Base-by-base conservation (phyloP, 352 stramenopile species). In the Globisporangium middletonii region DNA sequence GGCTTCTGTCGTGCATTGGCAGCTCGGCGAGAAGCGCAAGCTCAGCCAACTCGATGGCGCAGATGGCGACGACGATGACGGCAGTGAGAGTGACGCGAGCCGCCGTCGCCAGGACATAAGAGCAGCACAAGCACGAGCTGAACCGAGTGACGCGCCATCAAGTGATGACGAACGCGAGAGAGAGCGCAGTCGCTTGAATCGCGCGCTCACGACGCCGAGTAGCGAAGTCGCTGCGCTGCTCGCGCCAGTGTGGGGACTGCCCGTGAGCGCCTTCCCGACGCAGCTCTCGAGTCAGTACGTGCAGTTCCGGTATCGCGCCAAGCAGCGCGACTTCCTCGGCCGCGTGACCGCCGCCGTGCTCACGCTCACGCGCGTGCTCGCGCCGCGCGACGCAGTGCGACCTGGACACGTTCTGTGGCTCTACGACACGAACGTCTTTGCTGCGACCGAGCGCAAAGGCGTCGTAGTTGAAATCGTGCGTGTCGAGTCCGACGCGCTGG, bases 231-330 rank as follows among this genome's bases (percentile, higher is more conserved):
- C 50, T 26, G 57, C 57, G 1, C n/a, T 62, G 38, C 46, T 79
- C 1, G 37, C 53, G 5, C 72, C 74, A 1, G 70, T 77, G n/a
- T 84, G 69, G 6, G 60, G 64, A 1, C 53, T 81, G 18, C 65
- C 61, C 3, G 74, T 76, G 13, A 79, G 67, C 33, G 62, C 70
- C 6, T 62, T 84, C 43, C 70, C 74, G 8, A 57, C 75, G 18
- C 74, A 84, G 33, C 37, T 85, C 56, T 65, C 72, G 47, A 73
- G 72, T 1, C 61, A 65, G 41, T 81, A 70, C 46, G 67, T 68
- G 19, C 72, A 67, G 50, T 85, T 85, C 42, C 38, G 49, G 38
- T 68, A 75, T 49, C 71, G 66, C 33, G 62, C 62, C 6, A 66
- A 67, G 30, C 66, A 60, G 23, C 68, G 57, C 43, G 71, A 73